A percentile compares a stretch with the other conserved stretches of the same genome.
Conservation (phyloP, 345 rosid species). For the Salix koriyanagi region DNA sequence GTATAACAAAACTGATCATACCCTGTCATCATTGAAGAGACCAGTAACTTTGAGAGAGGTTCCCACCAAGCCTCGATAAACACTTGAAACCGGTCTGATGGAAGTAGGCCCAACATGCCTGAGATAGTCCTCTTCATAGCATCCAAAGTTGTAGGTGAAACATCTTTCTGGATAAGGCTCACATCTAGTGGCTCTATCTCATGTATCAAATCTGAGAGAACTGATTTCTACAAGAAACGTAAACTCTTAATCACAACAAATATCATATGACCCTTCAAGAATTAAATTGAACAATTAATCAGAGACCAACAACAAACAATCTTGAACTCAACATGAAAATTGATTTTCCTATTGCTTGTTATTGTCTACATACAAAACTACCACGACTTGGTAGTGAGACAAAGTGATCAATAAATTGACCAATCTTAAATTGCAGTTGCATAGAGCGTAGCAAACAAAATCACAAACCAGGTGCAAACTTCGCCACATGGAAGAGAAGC, state of each 20-base stretch:
- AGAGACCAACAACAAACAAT: background rate
- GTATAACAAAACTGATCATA: slow-evolving; percentile 30
- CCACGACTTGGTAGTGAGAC: background rate
- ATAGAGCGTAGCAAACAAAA: too few relatives aligned
- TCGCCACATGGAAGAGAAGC: background rate
- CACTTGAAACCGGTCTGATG: slow-evolving; percentile 88
- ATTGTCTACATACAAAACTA: background rate
- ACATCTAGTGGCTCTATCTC: slow-evolving; percentile 93
- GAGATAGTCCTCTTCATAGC: slow-evolving; percentile 97
- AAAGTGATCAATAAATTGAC: background rate
- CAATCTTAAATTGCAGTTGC: too few relatives aligned
- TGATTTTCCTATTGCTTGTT: background rate
- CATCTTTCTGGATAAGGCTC: slow-evolving; percentile 83
- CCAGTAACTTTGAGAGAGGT: slow-evolving; percentile 77
- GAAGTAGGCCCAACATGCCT: slow-evolving; percentile 95
- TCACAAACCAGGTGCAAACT: background rate
- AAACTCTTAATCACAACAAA: background rate
- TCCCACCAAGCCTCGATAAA: slow-evolving; percentile 89
- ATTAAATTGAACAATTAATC: background rate
- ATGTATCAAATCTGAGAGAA: slow-evolving; percentile 61
- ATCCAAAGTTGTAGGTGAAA: slow-evolving; percentile 75
- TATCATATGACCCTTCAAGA: background rate
- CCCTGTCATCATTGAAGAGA: slow-evolving; percentile 99
- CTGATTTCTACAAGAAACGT: slow-evolving; percentile 48
- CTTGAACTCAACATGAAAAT: background rate